Percentiles rank a stretch among this genome's conserved stretches.
Conservation (phyloP, 2,329 filamentous ascomycete species). For the Lachnellula willkommii region DNA sequence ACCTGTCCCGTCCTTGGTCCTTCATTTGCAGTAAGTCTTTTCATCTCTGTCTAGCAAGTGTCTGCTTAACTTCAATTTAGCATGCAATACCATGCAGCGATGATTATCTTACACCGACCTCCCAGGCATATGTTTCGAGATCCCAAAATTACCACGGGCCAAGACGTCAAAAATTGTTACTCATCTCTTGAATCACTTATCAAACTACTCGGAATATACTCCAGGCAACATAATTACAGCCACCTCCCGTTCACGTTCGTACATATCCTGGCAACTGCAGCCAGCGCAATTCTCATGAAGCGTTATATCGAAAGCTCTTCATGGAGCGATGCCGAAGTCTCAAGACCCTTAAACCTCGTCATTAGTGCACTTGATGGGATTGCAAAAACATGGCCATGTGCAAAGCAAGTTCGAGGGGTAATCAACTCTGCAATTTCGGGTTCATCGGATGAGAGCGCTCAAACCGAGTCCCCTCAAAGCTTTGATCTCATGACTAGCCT, state of each 20-base stretch:
- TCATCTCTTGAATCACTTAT: conserved; percentile 43
- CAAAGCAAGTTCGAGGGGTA: conserved; percentile 38
- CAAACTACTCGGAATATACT: conserved; percentile 40
- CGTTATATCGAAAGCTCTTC: conserved; percentile 35
- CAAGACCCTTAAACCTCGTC: conserved; percentile 44
- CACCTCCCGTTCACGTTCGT: conserved; percentile 44
- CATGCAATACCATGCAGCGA: conserved; percentile 46
- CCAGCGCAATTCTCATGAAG: conserved; percentile 43
- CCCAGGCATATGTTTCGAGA: conserved; percentile 40
- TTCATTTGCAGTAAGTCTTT: conserved; percentile 39
- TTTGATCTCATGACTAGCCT: conserved; percentile 20
- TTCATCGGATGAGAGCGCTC: not conserved
- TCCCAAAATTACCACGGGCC: conserved; percentile 35
- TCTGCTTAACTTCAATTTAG: conserved; percentile 1
- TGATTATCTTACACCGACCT: conserved; percentile 48
- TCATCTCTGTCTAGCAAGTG: not conserved
- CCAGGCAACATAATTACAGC: conserved; percentile 40
- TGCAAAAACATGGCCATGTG: conserved; percentile 44
- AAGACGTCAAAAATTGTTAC: conserved; percentile 47
- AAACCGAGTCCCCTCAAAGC: conserved; percentile 12
- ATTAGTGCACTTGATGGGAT: conserved; percentile 48
- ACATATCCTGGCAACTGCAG: conserved; percentile 44
- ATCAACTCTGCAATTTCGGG: conserved; percentile 21
- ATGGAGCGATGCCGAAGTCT: conserved; percentile 42
- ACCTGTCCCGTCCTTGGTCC: conserved; percentile 41